These are phyloP conservation scores for Alternaria consortialis DNA, from an alignment of 2,329 filamentous ascomycete genomes.

Conservation along the genomic window DNA sequence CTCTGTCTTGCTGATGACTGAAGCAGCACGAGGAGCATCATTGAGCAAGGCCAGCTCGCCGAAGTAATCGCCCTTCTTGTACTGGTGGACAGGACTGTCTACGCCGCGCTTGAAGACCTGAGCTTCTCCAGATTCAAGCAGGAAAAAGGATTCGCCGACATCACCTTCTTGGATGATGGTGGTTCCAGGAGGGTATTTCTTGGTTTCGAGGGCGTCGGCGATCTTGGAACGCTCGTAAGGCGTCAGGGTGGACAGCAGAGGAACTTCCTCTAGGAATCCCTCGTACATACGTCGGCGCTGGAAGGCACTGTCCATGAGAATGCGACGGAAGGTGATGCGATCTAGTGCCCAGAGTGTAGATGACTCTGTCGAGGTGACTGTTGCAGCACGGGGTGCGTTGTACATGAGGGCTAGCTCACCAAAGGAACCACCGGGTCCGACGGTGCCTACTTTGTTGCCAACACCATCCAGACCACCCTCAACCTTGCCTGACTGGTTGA, in stretches of 20 bases:
- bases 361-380: slow-evolving; percentile 83
- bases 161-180: slow-evolving; percentile 92
- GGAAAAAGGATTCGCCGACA: slow-evolving; percentile 88
- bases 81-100: slow-evolving; percentile 76
- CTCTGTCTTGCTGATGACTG: slow-evolving; percentile 81
- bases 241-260: slow-evolving; percentile 81
- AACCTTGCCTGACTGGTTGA: slow-evolving; percentile 78
- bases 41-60: slow-evolving; percentile 93
- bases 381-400: slow-evolving; percentile 94
- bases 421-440: slow-evolving; percentile 90
- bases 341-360: slow-evolving; percentile 94
- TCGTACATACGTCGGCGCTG: slow-evolving; percentile 97
- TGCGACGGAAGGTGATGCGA: slow-evolving; percentile 94
- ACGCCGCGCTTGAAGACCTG: slow-evolving; percentile 83
- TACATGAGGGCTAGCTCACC: slow-evolving; percentile 98
- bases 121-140: slow-evolving; percentile 87
- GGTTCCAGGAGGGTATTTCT: slow-evolving; percentile 81
- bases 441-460: slow-evolving; percentile 81
- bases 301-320: slow-evolving; percentile 98
- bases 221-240: slow-evolving; percentile 97
- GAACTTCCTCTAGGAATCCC: slow-evolving; percentile 93
- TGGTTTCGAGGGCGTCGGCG: slow-evolving; percentile 91
- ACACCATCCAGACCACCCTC: slow-evolving; percentile 84
- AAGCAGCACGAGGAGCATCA: slow-evolving; percentile 91
- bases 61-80: slow-evolving; percentile 94